phyloP scores from a whole-genome alignment of 352 stramenopile genomes.

The Pythium brachiatum region DNA sequence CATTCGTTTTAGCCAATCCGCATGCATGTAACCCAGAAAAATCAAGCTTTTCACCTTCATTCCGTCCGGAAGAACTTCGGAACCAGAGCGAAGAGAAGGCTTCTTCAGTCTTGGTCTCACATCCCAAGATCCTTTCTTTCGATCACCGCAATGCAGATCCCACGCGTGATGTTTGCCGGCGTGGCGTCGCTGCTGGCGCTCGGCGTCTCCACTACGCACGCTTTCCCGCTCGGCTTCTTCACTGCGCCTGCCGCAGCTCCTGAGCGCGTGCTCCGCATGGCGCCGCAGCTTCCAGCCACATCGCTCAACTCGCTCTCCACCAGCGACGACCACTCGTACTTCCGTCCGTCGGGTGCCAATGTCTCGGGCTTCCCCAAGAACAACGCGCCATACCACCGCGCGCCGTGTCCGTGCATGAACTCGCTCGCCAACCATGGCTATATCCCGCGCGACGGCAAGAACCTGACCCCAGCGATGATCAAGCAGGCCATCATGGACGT shows the following conservation, averaged over 20 bases:
- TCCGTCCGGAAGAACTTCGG: not conserved
- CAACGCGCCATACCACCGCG: conserved; percentile 42
- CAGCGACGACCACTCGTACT: conserved; percentile 32
- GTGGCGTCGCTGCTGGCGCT: conserved; percentile 1
- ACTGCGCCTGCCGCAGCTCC: not conserved
- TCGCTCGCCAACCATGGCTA: conserved; percentile 68
- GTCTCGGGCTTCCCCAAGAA: conserved; percentile 54
- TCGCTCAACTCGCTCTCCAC: not conserved
- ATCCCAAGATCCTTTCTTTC: not conserved
- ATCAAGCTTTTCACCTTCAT: not conserved
- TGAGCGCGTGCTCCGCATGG: conserved; percentile 4
- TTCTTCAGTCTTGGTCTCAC: not conserved
- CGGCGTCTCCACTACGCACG: not conserved
- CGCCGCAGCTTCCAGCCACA: not conserved
- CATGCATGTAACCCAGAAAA: not conserved
- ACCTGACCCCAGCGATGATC: conserved; percentile 39
- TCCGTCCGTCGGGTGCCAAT: conserved; percentile 32
- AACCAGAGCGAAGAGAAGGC: not conserved
- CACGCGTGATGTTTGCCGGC: not conserved
- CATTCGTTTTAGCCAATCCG: not conserved
- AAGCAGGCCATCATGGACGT: conserved; percentile 40
- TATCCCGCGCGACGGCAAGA: conserved; percentile 59
- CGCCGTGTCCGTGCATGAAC: conserved; percentile 66
- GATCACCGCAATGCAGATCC: not conserved
- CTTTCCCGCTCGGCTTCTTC: conserved; percentile 16